Evolutionary conservation across 139 green algal genomes (phyloP), one percentile per base, ranked within the genome.

Genomic region (Micromonas commoda): DNA sequence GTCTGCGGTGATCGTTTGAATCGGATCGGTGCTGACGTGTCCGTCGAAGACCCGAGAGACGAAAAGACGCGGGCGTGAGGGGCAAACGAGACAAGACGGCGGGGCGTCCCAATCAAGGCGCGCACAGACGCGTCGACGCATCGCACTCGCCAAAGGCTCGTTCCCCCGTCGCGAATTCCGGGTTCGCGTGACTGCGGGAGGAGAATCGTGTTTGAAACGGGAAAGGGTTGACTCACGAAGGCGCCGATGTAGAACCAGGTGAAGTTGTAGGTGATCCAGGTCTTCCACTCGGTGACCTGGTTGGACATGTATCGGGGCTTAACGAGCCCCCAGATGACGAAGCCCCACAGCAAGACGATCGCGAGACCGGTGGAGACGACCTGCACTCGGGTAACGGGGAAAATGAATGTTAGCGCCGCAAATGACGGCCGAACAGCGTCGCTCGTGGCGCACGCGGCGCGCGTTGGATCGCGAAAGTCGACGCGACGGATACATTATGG

Each of bases 191-290:
- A n/a, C n/a, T n/a, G n/a, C n/a, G n/a, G n/a, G n/a, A n/a, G n/a
- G n/a, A n/a, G n/a, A n/a, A n/a, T n/a, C n/a, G n/a, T n/a, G n/a
- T n/a, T n/a, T n/a, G n/a, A n/a, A n/a, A n/a, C n/a, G n/a, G n/a
- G n/a, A n/a, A n/a, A n/a, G n/a, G n/a, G n/a, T n/a, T n/a, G n/a
- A n/a, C n/a, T n/a, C n/a, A n/a, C n/a, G n/a, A n/a, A n/a, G n/a
- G 76, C 75, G 23, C 33, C 35, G 26, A 81, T 81, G 77, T 81
- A 81, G 34, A 81, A n/a, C 77, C 77, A 81, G 28, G 76, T 75
- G 31, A 75, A 80, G 64, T 80, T 80, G 24, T 74, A 19, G 13
- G 73, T 71, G 53, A 80, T 54, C 75, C 75, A 80, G 0, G 37
- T 29, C 32, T 80, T 39, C 75, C 75, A 80, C 33, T n/a, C 21